Percentiles rank a stretch among this genome's conserved stretches.
phyloP scores from a whole-genome alignment of 768 basidiomycete genomes.

The Amanita muscaria region DNA sequence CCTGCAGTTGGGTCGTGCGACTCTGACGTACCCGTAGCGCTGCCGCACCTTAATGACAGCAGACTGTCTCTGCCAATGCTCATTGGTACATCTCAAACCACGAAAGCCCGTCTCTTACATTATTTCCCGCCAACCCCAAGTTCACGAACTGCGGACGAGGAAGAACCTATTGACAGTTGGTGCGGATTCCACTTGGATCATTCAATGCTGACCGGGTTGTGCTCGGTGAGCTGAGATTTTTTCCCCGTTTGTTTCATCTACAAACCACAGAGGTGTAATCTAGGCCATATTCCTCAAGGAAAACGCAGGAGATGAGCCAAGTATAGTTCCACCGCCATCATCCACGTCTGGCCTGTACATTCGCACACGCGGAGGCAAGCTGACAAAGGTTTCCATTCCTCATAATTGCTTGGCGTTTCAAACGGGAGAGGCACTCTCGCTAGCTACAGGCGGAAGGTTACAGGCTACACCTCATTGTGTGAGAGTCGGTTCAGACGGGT shows the following conservation, averaged over 20 bases:
- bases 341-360: slow-evolving; percentile 85
- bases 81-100: slow-evolving; percentile 70
- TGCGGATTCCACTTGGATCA: slow-evolving; percentile 97
- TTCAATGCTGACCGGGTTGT: slow-evolving; percentile 84
- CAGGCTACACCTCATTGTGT: slow-evolving; percentile 96
- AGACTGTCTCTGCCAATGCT: slow-evolving; percentile 63
- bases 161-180: slow-evolving; percentile 76
- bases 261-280: not conserved
- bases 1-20: not conserved
- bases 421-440: slow-evolving; percentile 90
- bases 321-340: slow-evolving; percentile 56
- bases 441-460: slow-evolving; percentile 74
- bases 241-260: slow-evolving; percentile 6
- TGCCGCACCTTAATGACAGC: slow-evolving; percentile 55
- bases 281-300: slow-evolving; percentile 80
- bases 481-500: slow-evolving; percentile 47
- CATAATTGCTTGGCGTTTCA: slow-evolving; percentile 85
- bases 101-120: slow-evolving; percentile 91
- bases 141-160: slow-evolving; percentile 28
- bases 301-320: slow-evolving; percentile 30
- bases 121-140: slow-evolving; percentile 72
- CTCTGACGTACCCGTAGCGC: slow-evolving; percentile 34
- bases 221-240: slow-evolving; percentile 46
- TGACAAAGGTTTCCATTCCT: slow-evolving; percentile 85
- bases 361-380: slow-evolving; percentile 66